Evolutionary conservation across 148 eudicot genomes (phyloP), one percentile per base, ranked within the genome.

Genomic region (Spergularia marina): DNA sequence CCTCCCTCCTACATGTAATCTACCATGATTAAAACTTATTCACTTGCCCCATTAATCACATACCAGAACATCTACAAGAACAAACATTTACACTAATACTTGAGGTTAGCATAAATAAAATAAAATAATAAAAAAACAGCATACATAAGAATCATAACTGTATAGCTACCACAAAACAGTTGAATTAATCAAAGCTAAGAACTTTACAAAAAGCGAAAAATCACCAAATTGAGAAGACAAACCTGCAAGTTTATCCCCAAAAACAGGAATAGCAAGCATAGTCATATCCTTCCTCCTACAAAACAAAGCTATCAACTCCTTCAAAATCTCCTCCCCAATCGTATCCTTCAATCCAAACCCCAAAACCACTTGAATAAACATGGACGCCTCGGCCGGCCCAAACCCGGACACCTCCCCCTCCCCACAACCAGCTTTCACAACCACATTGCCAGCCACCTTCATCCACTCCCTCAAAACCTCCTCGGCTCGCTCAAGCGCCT

Each of bases 281-380:
- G 88, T 83, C 85, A 87, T 85, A 70, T 83, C 90, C 65, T 81
- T 85, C 82, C 90, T 83, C 7, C 74, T 72, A 5, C 87, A 73
- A 51, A 87, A 85, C 61, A 82, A 84, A 74, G 83, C 20, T 23
- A 85, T 85, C 85, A 85, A 53, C 61, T 82, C 85, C 89, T 53
- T 87, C 71, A 78, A 80, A 62, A 83, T 83, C 75, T 82, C 86
- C 39, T 78, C 84, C 53, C 87, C 88, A 80, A 85, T 78, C 79
- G 53, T 77, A 12, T 81, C 83, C 76, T 76, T 83, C 81, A 89
- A 78, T 16, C 88, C 90, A 73, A 89, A 85, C 65, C 90, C 90
- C 34, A 81, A 52, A 73, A 89, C 88, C 41, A 87, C 65, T 70
- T 87, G 87, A 84, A 89, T 71, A 68, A 89, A 83, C 84, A 87